These are phyloP conservation scores for Rosa chinensis DNA, from an alignment of 306 rosid species.

Conservation along the genomic window DNA sequence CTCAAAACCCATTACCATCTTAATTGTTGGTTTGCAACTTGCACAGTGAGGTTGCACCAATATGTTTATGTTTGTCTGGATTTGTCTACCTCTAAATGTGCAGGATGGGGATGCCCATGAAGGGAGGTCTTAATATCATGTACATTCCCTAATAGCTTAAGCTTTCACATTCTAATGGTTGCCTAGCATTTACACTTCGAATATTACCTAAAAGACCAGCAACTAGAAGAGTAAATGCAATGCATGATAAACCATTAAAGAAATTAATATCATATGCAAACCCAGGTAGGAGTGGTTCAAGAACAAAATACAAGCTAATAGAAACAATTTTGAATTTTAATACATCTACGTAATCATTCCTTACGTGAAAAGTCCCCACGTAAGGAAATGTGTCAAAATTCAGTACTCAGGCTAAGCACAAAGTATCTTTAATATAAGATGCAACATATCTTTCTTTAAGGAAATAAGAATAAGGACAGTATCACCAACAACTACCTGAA, in stretches of 20 bases:
- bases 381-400: not conserved
- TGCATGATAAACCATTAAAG: not conserved
- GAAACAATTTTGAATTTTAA: not conserved
- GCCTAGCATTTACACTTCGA: not conserved
- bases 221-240: not conserved
- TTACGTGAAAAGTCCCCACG: not conserved
- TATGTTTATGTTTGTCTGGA: not conserved
- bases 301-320: not conserved
- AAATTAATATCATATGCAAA: not conserved
- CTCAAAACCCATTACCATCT: not conserved
- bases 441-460: not conserved
- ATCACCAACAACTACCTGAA: constrained; percentile 54
- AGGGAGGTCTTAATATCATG: not conserved
- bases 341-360: not conserved
- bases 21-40: not conserved
- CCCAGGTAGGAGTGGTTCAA: not conserved
- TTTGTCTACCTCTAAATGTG: not conserved
- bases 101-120: not conserved
- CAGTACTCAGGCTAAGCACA: not conserved
- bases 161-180: not conserved
- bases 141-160: not conserved
- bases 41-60: not conserved
- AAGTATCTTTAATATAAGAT: not conserved
- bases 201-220: not conserved
- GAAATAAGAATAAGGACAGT: constrained; percentile 7